Base-by-base conservation (phyloP, 2,329 filamentous ascomycete genomes). In the Pseudocercospora crystallina region DNA sequence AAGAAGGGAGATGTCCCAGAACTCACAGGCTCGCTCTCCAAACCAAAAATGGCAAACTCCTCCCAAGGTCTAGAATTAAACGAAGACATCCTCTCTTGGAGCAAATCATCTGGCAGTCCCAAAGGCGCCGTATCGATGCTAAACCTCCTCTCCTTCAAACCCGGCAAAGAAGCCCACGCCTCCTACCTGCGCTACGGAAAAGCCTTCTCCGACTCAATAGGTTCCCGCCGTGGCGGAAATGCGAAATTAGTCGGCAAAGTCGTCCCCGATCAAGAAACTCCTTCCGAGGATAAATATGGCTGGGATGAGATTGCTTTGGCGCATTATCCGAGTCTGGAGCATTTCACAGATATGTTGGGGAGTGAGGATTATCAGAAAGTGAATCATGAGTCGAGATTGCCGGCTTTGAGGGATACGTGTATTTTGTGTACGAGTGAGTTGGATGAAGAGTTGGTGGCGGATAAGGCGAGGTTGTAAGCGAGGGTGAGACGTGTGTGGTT, bases 271-370 rank as follows among this genome's bases (percentile, higher is more conserved):
- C 59, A 61, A 20, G 57, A 57, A 1, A 63, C 63, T 13, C 36
- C 40, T 10, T 54, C 58, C 5, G 59, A 64, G 47, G 60, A 65
- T 46, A 37, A 45, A 39, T 58, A 47, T 14, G 61, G 63, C 45
- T 86, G 83, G 82, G 79, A 85, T 63, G 82, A 86, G 67, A 75
- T 86, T 54, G 82, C 82, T 0, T 71, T 85, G 37, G 83, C 82
- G 48, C 82, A 85, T 69, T 85, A 85, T 66, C 82, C 83, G 2
- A 82, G 76, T 43, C 78, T 85, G 56, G 66, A 52, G 54, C 81
- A 85, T 65, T 85, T 85, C 61, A 78, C 78, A 37, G 80, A 83
- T 61, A 85, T 84, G 81, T 61, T 82, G 37, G 74, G 71, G 1
- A 76, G 76, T 37, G 71, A 75, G 59, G 80, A 83, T 60, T 84